These are phyloP conservation scores for Fusarium multiceps DNA, from an alignment of 2,329 filamentous ascomycete genomes.

Conservation along the genomic window DNA sequence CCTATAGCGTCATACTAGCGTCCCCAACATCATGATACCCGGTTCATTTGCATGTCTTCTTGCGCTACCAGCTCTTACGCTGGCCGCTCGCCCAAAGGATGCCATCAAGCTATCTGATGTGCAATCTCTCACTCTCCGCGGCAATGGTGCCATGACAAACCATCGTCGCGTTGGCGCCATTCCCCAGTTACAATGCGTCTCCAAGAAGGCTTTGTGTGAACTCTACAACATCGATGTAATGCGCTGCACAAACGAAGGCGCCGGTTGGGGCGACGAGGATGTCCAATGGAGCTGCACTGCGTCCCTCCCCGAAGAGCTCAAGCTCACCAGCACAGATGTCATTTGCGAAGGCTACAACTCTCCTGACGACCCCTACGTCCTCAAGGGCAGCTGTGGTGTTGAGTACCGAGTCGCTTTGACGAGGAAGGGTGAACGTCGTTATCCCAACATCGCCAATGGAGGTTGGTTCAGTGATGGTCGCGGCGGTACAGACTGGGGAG, in stretches of 20 bases:
- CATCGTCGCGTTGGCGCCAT: slow-evolving; percentile 80
- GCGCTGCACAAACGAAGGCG: slow-evolving; percentile 89
- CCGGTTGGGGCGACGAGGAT: slow-evolving; percentile 81
- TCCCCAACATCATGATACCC: slow-evolving; percentile 46
- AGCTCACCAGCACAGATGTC: slow-evolving; percentile 87
- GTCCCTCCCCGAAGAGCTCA: slow-evolving; percentile 68
- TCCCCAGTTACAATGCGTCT: slow-evolving; percentile 83
- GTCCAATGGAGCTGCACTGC: slow-evolving; percentile 91
- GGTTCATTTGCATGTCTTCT: slow-evolving; percentile 37
- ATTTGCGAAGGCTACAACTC: slow-evolving; percentile 88
- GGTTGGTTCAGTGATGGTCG: slow-evolving; percentile 51
- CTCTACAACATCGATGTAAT: slow-evolving; percentile 83
- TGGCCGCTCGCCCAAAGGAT: slow-evolving; percentile 54
- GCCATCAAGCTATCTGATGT: slow-evolving; percentile 72
- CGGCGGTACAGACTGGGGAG: slow-evolving; percentile 50
- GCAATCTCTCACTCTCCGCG: slow-evolving; percentile 80
- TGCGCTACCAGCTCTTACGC: slow-evolving; percentile 43
- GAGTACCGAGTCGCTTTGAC: slow-evolving; percentile 88
- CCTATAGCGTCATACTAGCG: slow-evolving; percentile 6
- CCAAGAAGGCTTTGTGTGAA: slow-evolving; percentile 70
- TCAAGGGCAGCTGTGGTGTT: slow-evolving; percentile 92
- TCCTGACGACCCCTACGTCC: slow-evolving; percentile 83
- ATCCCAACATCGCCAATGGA: slow-evolving; percentile 65
- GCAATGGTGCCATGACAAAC: slow-evolving; percentile 71
- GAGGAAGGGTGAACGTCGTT: slow-evolving; percentile 76